Evolutionary conservation across 2,329 filamentous ascomycete genomes (phyloP).

Genomic region (Ceratocystis alfenasii): DNA sequence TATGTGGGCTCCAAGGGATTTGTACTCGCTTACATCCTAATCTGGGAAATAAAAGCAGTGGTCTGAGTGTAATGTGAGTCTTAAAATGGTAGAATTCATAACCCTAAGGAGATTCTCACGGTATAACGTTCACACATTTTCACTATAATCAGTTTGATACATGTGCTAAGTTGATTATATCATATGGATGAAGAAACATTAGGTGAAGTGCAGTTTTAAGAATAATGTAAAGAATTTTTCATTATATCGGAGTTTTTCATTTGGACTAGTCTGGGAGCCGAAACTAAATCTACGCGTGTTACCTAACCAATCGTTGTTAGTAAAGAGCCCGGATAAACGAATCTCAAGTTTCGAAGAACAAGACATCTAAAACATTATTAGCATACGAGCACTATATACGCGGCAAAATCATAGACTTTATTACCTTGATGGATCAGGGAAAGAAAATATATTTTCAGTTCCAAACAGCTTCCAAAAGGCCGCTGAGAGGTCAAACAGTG

Average conservation of each 20-base stretch:
- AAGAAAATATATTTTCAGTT: slow-evolving; percentile 38
- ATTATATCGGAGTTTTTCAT: background rate
- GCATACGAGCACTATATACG: background rate
- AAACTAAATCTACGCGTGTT: background rate
- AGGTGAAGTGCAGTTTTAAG: too few species aligned
- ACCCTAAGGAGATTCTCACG: too few species aligned
- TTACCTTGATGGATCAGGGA: slow-evolving; percentile 21
- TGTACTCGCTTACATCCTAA: background rate
- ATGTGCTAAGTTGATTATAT: too few species aligned
- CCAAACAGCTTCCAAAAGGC: slow-evolving; percentile 30
- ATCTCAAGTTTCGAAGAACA: slow-evolving; percentile 4
- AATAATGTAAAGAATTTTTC: background rate
- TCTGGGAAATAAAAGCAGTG: too few species aligned
- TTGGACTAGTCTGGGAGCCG: background rate
- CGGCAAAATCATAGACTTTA: too few species aligned
- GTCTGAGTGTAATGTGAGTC: too few species aligned
- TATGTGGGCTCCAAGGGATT: too few species aligned
- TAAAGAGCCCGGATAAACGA: background rate
- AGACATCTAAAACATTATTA: slow-evolving; percentile 6
- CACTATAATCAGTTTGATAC: too few species aligned
- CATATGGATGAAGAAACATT: too few species aligned
- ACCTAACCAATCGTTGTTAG: background rate
- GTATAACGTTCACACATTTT: too few species aligned
- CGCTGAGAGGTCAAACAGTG: slow-evolving; percentile 44
- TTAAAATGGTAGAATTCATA: too few species aligned